Percentiles rank a stretch among this genome's conserved stretches.
These are phyloP conservation scores for Salix suchowensis DNA, from an alignment of 345 rosid genomes.

Conservation along the genomic window DNA sequence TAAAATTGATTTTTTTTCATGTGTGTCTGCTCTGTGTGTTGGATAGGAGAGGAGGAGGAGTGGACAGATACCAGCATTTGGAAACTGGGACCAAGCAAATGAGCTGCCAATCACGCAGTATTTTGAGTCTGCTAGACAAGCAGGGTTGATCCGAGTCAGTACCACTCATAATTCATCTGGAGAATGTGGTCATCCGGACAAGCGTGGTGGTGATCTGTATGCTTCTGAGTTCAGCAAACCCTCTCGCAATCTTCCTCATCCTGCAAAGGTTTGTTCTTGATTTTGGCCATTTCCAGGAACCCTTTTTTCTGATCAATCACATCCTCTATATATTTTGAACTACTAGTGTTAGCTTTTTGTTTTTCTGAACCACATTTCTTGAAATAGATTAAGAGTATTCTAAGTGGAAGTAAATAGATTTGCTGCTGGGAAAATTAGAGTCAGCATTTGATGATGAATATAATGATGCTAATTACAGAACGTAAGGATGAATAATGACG, in stretches of 20 bases:
- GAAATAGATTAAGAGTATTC: too few relatives aligned
- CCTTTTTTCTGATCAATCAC: too few relatives aligned
- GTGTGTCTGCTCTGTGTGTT: neutral
- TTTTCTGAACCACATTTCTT: too few relatives aligned
- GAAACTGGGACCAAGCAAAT: constrained; percentile 82
- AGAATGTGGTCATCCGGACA: constrained; percentile 39
- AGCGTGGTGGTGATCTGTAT: constrained; percentile 25
- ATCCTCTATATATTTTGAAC: too few relatives aligned
- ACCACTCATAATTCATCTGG: constrained; percentile 48
- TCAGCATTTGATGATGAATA: neutral
- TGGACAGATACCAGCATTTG: constrained; percentile 85
- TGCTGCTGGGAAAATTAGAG: too few relatives aligned
- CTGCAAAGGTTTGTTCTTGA: constrained; percentile 32
- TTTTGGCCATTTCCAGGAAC: neutral
- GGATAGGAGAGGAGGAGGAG: constrained; percentile 46
- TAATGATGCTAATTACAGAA: neutral
- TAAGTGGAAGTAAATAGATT: too few relatives aligned
- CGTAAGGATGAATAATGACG: neutral
- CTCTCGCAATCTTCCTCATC: constrained; percentile 21
- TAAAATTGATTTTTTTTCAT: neutral
- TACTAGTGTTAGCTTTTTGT: too few relatives aligned
- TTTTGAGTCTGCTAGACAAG: constrained; percentile 85
- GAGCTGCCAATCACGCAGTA: constrained; percentile 91
- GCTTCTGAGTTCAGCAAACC: constrained; percentile 26
- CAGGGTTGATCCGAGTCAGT: constrained; percentile 64